Conservation (phyloP, 164 flowering plant genomes). For the Liquidambar formosana region DNA sequence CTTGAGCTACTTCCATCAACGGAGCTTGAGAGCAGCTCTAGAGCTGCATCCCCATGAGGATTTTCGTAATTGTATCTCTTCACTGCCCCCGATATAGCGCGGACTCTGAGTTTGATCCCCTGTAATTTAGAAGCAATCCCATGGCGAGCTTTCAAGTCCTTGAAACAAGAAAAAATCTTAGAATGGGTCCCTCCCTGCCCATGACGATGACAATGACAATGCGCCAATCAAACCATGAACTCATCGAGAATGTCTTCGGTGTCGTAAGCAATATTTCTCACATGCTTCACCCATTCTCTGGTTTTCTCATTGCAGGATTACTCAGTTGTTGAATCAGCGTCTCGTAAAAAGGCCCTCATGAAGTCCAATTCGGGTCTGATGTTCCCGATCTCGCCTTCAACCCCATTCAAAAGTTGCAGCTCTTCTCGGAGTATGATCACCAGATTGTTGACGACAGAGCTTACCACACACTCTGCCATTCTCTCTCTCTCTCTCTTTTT, state of each 20-base stretch:
- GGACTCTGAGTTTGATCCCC: too few relatives aligned
- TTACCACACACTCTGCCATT: constrained; percentile 9
- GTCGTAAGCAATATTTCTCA: neutral
- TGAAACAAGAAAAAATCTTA: too few relatives aligned
- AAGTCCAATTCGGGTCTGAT: neutral
- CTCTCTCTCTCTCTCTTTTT: neutral
- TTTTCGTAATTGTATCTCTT: too few relatives aligned
- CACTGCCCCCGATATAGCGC: too few relatives aligned
- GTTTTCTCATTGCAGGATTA: constrained; percentile 2
- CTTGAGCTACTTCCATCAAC: too few relatives aligned
- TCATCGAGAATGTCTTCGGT: neutral
- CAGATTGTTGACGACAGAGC: constrained; percentile 2
- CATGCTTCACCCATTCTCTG: constrained; percentile 9
- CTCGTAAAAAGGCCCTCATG: constrained; percentile 6
- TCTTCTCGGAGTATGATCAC: neutral
- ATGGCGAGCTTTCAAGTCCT: too few relatives aligned
- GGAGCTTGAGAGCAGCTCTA: too few relatives aligned
- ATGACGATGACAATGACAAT: neutral
- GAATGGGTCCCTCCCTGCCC: too few relatives aligned
- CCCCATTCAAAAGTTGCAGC: constrained; percentile 1
- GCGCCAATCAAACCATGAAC: neutral
- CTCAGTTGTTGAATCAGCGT: constrained; percentile 4
- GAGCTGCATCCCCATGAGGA: too few relatives aligned
- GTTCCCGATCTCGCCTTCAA: neutral
- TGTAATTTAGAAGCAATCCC: too few relatives aligned